These are phyloP conservation scores for Amauroascus niger DNA, from an alignment of 2,329 filamentous ascomycete genomes.

Conservation along the genomic window DNA sequence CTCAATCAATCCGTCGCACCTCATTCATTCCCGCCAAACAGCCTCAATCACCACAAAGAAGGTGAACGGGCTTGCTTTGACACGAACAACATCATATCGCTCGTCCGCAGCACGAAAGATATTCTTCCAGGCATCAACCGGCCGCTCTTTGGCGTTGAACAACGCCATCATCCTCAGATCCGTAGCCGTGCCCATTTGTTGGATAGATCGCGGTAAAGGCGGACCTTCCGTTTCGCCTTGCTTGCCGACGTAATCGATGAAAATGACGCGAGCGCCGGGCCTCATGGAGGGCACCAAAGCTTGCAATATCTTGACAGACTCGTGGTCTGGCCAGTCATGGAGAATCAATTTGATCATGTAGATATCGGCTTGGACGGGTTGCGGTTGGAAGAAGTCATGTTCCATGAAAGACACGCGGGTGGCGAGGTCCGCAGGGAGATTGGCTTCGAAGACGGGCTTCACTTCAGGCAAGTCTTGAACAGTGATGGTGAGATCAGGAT, in stretches of 20 bases:
- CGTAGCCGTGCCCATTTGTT: conserved; percentile 28
- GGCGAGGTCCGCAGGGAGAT: conserved; percentile 10
- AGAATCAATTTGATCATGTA: conserved; percentile 54
- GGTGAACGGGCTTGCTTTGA: conserved; percentile 10
- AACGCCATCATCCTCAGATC: conserved; percentile 45
- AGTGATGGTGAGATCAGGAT: conserved; percentile 20
- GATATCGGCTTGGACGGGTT: conserved; percentile 47
- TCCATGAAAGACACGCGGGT: conserved; percentile 31
- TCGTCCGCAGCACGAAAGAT: conserved; percentile 41
- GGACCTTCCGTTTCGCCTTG: conserved; percentile 15
- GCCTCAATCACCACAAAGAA: conserved; percentile 14
- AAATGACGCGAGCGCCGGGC: conserved; percentile 41
- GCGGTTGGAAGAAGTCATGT: conserved; percentile 52
- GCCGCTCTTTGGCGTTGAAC: conserved; percentile 43
- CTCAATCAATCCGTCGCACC: too few species aligned
- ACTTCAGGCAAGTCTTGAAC: conserved; percentile 18
- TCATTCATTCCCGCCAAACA: conserved; percentile 11
- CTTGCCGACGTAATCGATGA: conserved; percentile 29
- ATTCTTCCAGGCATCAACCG: conserved; percentile 39
- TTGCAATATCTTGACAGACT: conserved; percentile 42
- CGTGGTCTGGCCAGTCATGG: conserved; percentile 52
- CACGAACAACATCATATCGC: conserved; percentile 27
- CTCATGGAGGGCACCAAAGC: conserved; percentile 48
- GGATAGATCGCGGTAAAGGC: conserved; percentile 20
- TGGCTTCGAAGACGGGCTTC: conserved; percentile 1